These are phyloP conservation scores for Porodaedalea pini DNA, from an alignment of 1,284 basidiomycete genomes.

Conservation along the genomic window DNA sequence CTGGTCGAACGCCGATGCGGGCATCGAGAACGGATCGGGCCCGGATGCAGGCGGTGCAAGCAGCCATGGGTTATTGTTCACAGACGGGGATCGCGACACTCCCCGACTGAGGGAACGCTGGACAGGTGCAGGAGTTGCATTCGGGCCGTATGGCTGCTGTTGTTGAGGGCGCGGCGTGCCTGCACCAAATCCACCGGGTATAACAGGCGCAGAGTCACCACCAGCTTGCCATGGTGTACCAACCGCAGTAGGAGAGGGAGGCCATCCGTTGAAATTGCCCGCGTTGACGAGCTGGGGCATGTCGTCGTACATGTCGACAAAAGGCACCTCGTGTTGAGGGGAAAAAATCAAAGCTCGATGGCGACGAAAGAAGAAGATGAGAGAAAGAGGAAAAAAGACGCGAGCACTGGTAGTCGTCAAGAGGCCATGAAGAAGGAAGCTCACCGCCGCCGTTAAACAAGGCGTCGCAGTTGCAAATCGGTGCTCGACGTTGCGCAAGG, in stretches of 20 bases:
- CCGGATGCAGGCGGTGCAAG: neutral
- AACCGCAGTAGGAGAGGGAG: neutral
- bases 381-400: too few species aligned
- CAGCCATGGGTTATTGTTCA: neutral
- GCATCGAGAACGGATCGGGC: constrained; percentile 5
- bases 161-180: neutral
- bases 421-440: too few species aligned
- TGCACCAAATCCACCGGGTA: constrained; percentile 17
- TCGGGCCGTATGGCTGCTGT: neutral
- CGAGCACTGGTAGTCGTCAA: too few species aligned
- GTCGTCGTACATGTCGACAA: constrained; percentile 11
- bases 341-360: too few species aligned
- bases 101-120: neutral
- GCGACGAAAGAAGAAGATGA: too few species aligned
- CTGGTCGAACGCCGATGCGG: neutral
- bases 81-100: neutral
- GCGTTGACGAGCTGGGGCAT: constrained; percentile 12
- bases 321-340: neutral
- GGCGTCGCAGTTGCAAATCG: too few species aligned
- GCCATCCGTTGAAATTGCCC: neutral
- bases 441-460: too few species aligned
- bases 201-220: neutral
- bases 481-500: too few species aligned
- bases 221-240: neutral
- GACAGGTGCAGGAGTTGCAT: neutral